Percentiles rank a stretch among this genome's conserved stretches.
These are phyloP conservation scores for Bipolaris gigantea DNA, from an alignment of 2,329 filamentous ascomycete genomes.

Conservation along the genomic window DNA sequence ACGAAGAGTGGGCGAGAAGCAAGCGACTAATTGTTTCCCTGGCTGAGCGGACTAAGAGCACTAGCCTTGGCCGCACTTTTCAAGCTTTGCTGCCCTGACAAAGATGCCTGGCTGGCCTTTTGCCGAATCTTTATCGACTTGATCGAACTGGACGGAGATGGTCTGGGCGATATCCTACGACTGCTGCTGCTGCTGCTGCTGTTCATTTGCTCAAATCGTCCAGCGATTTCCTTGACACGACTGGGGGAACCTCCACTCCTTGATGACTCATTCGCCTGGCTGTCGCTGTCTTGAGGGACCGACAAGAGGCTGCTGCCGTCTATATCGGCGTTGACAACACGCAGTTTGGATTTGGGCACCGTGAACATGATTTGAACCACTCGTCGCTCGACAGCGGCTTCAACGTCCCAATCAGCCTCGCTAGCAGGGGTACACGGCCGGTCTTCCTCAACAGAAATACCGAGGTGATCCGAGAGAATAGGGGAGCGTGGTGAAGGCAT, in stretches of 20 bases:
- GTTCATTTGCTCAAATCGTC: slow-evolving; percentile 34
- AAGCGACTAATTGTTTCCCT: neutral
- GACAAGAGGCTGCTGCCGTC: slow-evolving; percentile 35
- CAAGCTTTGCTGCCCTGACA: slow-evolving; percentile 10
- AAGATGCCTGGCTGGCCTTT: slow-evolving; percentile 19
- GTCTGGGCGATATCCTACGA: slow-evolving; percentile 16
- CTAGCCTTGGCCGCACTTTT: slow-evolving; percentile 3
- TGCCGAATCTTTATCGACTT: slow-evolving; percentile 32
- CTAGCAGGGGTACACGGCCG: slow-evolving; percentile 37
- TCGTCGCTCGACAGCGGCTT: slow-evolving; percentile 50
- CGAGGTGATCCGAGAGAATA: slow-evolving; percentile 28
- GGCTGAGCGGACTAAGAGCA: slow-evolving; percentile 1
- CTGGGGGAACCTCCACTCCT: slow-evolving; percentile 14
- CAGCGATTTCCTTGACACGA: slow-evolving; percentile 36
- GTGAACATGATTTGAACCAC: slow-evolving; percentile 78
- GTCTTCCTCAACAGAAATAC: slow-evolving; percentile 17
- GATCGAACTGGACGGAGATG: slow-evolving; percentile 25
- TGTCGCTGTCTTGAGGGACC: slow-evolving; percentile 17
- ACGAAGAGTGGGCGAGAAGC: neutral
- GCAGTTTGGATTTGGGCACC: slow-evolving; percentile 79
- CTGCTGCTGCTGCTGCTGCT: neutral
- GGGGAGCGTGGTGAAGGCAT: slow-evolving; percentile 35
- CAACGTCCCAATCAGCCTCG: slow-evolving; percentile 56
- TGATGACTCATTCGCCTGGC: neutral
- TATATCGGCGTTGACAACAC: slow-evolving; percentile 74